phyloP scores from a whole-genome alignment of 1,284 basidiomycete species.

The Ustilago cynodontis region DNA sequence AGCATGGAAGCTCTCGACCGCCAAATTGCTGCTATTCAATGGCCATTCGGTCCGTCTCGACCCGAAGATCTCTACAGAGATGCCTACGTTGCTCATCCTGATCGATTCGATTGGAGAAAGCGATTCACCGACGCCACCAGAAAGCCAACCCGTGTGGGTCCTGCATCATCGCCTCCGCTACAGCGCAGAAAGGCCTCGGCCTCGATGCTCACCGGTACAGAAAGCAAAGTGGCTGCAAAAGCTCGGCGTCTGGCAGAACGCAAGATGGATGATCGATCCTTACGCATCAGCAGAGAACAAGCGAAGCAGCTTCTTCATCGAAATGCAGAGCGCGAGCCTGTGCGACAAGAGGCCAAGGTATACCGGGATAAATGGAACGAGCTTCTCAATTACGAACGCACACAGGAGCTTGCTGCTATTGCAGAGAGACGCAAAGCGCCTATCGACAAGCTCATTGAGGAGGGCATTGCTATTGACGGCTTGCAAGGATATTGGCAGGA shows the following conservation, averaged over 20 bases:
- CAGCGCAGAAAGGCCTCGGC: conserved; percentile 37
- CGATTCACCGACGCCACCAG: conserved; percentile 6
- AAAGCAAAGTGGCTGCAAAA: conserved; percentile 46
- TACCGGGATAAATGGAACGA: conserved; percentile 56
- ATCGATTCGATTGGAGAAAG: conserved; percentile 50
- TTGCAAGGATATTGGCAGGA: conserved; percentile 65
- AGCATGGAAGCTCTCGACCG: conserved; percentile 26
- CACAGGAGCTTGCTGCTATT: conserved; percentile 49
- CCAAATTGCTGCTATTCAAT: conserved; percentile 22
- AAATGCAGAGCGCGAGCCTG: conserved; percentile 34
- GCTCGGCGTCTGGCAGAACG: conserved; percentile 34
- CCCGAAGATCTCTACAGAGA: conserved; percentile 46
- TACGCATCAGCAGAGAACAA: conserved; percentile 41
- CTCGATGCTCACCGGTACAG: conserved; percentile 34
- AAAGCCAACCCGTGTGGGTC: neutral
- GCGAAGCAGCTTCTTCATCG: conserved; percentile 21
- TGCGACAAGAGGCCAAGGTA: conserved; percentile 27
- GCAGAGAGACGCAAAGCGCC: conserved; percentile 53
- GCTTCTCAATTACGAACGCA: conserved; percentile 53
- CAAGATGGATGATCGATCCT: conserved; percentile 47
- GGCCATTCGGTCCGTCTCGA: conserved; percentile 38
- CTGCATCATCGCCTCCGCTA: conserved; percentile 8
- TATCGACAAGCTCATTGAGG: conserved; percentile 48
- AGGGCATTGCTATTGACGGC: conserved; percentile 58
- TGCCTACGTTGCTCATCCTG: conserved; percentile 42